Percentiles rank a stretch among this genome's conserved stretches.
phyloP scores from a whole-genome alignment of 31 red algal species.

The Asparagopsis taxiformis region DNA sequence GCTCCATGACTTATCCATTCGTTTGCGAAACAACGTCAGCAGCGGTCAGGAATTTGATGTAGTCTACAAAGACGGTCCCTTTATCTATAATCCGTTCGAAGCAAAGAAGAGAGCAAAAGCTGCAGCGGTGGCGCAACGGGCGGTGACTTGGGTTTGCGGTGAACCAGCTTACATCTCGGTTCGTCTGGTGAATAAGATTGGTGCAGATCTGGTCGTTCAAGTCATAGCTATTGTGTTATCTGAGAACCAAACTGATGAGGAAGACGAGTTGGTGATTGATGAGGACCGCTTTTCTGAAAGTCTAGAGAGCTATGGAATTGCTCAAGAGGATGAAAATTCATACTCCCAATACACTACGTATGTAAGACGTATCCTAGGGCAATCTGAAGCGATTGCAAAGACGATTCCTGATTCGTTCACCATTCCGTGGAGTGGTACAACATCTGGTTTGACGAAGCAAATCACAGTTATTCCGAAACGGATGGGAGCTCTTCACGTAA shows the following conservation, averaged over 20 bases:
- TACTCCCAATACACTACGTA: constrained; percentile 3
- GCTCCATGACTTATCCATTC: constrained; percentile 31
- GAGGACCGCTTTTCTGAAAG: constrained; percentile 9
- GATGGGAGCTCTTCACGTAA: constrained; percentile 24
- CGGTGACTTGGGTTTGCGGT: constrained; percentile 59
- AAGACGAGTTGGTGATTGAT: not conserved
- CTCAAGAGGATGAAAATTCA: constrained; percentile 12
- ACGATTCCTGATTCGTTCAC: constrained; percentile 32
- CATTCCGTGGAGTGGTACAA: constrained; percentile 14
- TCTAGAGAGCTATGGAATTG: not conserved
- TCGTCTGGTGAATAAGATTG: constrained; percentile 24
- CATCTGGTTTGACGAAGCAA: constrained; percentile 18
- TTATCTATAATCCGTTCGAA: constrained; percentile 71
- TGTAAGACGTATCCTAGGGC: constrained; percentile 12
- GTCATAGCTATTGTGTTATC: constrained; percentile 48
- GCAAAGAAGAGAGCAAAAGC: constrained; percentile 24
- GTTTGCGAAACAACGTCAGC: not conserved
- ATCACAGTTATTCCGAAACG: constrained; percentile 55
- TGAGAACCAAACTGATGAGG: not conserved
- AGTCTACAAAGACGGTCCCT: constrained; percentile 30
- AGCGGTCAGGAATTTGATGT: not conserved
- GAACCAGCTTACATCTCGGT: constrained; percentile 38
- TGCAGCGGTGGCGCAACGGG: constrained; percentile 33
- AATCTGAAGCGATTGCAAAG: constrained; percentile 31
- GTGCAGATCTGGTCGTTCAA: constrained; percentile 36